phyloP scores from a whole-genome alignment of 2,329 filamentous ascomycete genomes.

The Didymella exigua region DNA sequence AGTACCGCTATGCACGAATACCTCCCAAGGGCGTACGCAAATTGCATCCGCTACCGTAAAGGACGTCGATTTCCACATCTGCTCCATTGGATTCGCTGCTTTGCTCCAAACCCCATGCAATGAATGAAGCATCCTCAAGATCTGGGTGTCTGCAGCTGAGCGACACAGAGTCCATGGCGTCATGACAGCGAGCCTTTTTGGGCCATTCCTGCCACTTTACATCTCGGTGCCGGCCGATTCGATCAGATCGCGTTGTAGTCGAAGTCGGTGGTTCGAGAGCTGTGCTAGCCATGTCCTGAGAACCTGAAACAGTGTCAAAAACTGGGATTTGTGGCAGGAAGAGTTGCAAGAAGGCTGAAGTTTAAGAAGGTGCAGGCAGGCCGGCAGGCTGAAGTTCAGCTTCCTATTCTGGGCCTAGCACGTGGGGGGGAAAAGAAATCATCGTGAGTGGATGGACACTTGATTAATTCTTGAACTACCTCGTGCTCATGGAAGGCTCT shows the following conservation, averaged over 20 bases:
- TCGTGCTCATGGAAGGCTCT: not conserved
- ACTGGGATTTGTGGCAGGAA: not conserved
- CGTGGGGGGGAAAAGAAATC: slow-evolving; percentile 5
- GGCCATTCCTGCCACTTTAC: slow-evolving; percentile 8
- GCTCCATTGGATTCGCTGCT: not conserved
- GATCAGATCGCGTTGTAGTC: not conserved
- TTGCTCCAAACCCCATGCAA: not conserved
- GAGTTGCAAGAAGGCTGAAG: not conserved
- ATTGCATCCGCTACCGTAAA: not conserved
- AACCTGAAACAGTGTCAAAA: not conserved
- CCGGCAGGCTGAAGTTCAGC: not conserved
- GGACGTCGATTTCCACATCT: not conserved
- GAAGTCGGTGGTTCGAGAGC: not conserved
- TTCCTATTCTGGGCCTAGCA: slow-evolving; percentile 4
- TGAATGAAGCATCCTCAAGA: not conserved
- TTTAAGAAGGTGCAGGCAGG: not conserved
- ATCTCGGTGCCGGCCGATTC: not conserved
- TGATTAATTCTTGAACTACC: not conserved
- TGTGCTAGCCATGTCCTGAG: not conserved
- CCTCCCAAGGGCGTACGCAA: not conserved
- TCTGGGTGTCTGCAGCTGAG: not conserved
- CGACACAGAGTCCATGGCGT: not conserved
- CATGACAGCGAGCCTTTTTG: not conserved
- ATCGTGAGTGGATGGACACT: not conserved
- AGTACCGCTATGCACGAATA: not conserved